Conservation (phyloP, 163 green algal species). For the Chloroidium sp. region DNA sequence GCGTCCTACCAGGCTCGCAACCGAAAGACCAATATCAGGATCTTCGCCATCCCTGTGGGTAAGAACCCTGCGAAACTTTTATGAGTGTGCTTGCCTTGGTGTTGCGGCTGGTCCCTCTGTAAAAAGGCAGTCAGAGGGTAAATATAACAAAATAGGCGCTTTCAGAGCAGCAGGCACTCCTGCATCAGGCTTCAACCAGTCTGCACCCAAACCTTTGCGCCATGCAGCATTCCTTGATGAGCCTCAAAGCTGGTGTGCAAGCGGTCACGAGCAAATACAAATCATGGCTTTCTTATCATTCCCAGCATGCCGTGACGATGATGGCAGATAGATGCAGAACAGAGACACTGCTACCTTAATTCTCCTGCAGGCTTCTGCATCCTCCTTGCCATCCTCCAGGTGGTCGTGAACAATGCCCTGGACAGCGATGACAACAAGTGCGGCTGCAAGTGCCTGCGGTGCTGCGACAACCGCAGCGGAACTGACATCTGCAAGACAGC, state of each 20-base stretch:
- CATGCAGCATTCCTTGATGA: too few relatives aligned
- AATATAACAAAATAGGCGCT: too few relatives aligned
- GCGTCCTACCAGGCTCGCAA: conserved; percentile 56
- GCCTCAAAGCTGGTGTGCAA: too few relatives aligned
- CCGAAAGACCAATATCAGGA: conserved; percentile 47
- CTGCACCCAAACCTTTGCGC: too few relatives aligned
- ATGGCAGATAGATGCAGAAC: too few relatives aligned
- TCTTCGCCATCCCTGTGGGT: conserved; percentile 60
- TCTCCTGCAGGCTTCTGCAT: conserved; percentile 38
- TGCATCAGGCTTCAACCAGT: too few relatives aligned
- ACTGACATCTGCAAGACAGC: conserved; percentile 16
- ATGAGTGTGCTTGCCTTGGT: neutral
- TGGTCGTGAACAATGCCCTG: conserved; percentile 45
- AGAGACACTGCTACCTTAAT: too few relatives aligned
- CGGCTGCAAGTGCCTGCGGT: conserved; percentile 61
- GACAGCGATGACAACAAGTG: conserved; percentile 45
- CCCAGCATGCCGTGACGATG: too few relatives aligned
- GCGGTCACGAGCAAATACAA: too few relatives aligned
- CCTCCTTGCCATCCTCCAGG: conserved; percentile 59
- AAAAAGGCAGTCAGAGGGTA: too few relatives aligned
- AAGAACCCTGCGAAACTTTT: conserved; percentile 5
- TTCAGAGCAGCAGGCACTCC: too few relatives aligned
- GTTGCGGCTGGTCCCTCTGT: neutral
- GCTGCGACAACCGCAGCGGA: conserved; percentile 24
- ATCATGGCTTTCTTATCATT: too few relatives aligned